phyloP scores from a whole-genome alignment of 805 yeast species.

The Wickerhamiella lipophila region DNA sequence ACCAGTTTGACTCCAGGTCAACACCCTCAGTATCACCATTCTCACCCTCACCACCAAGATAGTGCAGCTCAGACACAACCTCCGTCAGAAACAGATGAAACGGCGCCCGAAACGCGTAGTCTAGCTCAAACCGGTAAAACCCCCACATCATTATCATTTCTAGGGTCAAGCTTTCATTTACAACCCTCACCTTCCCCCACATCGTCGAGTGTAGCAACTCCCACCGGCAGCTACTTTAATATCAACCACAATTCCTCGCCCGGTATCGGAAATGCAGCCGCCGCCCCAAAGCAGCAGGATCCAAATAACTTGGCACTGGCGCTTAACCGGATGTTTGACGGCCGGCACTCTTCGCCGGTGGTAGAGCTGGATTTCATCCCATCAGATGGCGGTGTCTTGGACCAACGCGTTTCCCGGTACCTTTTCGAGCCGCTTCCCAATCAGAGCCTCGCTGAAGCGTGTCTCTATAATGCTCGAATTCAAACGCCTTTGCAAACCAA shows the following conservation, averaged over 20 bases:
- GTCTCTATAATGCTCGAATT: constrained; percentile 43
- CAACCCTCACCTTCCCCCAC: neutral
- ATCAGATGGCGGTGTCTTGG: constrained; percentile 13
- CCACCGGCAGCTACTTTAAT: neutral
- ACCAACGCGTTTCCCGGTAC: constrained; percentile 18
- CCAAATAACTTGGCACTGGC: constrained; percentile 3
- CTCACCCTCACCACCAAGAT: neutral
- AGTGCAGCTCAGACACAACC: neutral
- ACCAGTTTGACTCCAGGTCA: neutral
- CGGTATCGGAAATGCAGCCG: neutral
- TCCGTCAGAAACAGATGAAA: neutral
- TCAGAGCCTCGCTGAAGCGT: constrained; percentile 40
- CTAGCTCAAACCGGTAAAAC: neutral
- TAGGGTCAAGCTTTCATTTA: neutral
- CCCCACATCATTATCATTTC: neutral
- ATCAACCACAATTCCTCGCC: neutral
- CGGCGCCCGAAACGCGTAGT: neutral
- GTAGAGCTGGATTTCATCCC: constrained; percentile 38
- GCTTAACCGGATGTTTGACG: constrained; percentile 1
- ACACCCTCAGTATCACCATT: neutral
- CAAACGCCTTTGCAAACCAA: constrained; percentile 22
- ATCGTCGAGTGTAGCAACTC: neutral
- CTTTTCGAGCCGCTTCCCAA: constrained; percentile 32
- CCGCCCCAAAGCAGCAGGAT: neutral
- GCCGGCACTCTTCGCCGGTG: constrained; percentile 21